Evolutionary conservation across 2,329 filamentous ascomycete species (phyloP), one percentile per base, ranked within the genome.

Genomic region (Davidsoniella eucalypti): DNA sequence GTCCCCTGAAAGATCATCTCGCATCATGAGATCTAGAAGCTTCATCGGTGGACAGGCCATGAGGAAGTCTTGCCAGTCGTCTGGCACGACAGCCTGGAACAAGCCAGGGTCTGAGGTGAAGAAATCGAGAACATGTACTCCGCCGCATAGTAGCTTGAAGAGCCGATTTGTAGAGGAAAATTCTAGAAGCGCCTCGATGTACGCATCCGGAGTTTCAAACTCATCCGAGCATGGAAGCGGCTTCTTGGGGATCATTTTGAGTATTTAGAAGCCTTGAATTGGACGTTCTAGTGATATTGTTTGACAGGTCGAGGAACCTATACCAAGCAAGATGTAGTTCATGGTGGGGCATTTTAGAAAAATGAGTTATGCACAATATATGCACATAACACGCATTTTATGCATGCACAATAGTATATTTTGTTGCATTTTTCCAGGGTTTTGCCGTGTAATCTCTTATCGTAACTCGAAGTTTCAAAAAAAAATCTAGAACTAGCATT

Each of bases 111-210:
- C 77, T 40, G 78, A 77, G 2, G 87, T 95, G 67, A 95, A 87
- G 65, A 98, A 96, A 63, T 98, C 92, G 51, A 96, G 73, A 55
- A 98, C 88, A 61, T 98, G 92, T 1, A 96, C 85, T n/a, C 90
- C 88, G 49, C 92, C 92, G 61, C 87, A 94, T n/a, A 98, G 72
- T 23, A 85, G 86, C 56, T 86, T 83, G 57, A 95, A 87, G 1
- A 87, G 70, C 49, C 81, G 75, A 43, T 83, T 84, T 2, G 78
- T 79, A 5, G 79, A 79, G 1, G 80, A 76, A 59, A 96, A 94
- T 17, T 77, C 62, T 23, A 96, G 71, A 10, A 96, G 75, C 16
- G 79, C 80, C 23, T 84, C 71, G 45, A 94, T 75, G 63, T 94
- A 98, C 49, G 79, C 74, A 44, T 94, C 84, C 5, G 78, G 67